Evolutionary conservation across 2,329 filamentous ascomycete genomes (phyloP).

Genomic region (Trichoderma sp.): DNA sequence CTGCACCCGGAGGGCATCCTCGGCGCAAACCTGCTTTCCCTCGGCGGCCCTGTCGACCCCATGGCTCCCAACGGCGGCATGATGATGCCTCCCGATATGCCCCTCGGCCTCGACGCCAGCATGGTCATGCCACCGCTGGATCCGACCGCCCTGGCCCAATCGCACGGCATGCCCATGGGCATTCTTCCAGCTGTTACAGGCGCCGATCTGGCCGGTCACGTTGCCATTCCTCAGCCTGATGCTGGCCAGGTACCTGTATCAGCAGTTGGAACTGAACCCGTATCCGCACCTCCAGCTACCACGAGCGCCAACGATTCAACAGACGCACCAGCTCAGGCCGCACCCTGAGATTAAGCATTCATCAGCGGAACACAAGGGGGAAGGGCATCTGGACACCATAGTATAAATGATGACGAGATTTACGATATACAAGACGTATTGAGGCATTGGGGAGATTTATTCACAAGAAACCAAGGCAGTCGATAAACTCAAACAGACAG

Average conservation of each 20-base stretch:
- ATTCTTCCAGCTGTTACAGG: background rate
- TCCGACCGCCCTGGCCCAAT: background rate
- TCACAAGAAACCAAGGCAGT: background rate
- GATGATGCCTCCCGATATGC: conserved; percentile 26
- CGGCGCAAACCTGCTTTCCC: conserved; percentile 50
- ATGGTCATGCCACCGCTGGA: conserved; percentile 4
- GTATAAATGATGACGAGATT: background rate
- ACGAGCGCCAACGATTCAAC: background rate
- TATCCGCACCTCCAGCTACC: background rate
- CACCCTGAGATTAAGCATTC: background rate
- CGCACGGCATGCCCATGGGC: conserved; percentile 6
- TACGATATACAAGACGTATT: background rate
- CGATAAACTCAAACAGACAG: background rate
- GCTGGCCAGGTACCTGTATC: background rate
- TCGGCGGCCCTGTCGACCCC: conserved; percentile 24
- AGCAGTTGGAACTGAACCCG: background rate
- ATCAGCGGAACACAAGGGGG: background rate
- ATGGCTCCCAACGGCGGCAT: conserved; percentile 30
- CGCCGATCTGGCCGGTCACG: background rate
- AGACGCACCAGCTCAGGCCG: background rate
- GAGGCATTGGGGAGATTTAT: background rate
- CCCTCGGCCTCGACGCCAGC: conserved; percentile 25
- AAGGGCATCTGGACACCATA: background rate
- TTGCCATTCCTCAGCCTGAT: background rate
- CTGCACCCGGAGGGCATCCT: conserved; percentile 69